These are phyloP conservation scores for Grosmannia huntii DNA, from an alignment of 2,329 filamentous ascomycete genomes.

Conservation along the genomic window DNA sequence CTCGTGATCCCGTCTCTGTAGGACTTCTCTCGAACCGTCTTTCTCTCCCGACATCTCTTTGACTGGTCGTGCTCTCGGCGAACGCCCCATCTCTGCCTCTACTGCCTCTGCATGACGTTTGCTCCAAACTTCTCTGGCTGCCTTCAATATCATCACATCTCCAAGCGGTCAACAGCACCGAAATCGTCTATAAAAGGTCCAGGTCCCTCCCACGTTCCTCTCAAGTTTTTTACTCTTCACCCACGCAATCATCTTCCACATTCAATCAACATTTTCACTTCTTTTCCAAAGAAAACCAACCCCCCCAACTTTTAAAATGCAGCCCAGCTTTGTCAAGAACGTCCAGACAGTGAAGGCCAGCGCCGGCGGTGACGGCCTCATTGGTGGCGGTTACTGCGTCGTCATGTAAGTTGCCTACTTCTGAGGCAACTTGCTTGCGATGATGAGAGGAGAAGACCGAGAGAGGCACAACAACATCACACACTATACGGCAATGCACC, in stretches of 20 bases:
- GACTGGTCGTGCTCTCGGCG: no score
- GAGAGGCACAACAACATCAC: not conserved
- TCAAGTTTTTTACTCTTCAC: not conserved
- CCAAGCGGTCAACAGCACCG: not conserved
- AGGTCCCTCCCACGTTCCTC: not conserved
- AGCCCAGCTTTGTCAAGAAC: not conserved
- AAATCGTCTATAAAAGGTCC: slow-evolving; percentile 1
- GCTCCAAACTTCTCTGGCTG: not conserved
- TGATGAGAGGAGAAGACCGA: not conserved
- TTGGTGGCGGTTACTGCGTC: slow-evolving; percentile 2
- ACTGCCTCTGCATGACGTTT: not conserved
- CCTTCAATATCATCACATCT: not conserved
- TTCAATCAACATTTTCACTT: not conserved
- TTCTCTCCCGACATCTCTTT: not conserved
- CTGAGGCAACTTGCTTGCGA: not conserved
- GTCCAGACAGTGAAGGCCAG: not conserved
- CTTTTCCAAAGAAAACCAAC: not conserved
- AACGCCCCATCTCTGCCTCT: not conserved
- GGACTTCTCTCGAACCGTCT: not conserved
- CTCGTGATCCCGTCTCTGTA: not conserved
- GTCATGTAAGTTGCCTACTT: slow-evolving; percentile 2
- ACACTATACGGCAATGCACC: not conserved
- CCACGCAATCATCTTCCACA: not conserved
- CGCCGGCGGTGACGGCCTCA: not conserved
- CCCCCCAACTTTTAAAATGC: slow-evolving; percentile 3